Evolutionary conservation across 169 alveolate genomes (phyloP).

Genomic region (Miamiensis avidus): DNA sequence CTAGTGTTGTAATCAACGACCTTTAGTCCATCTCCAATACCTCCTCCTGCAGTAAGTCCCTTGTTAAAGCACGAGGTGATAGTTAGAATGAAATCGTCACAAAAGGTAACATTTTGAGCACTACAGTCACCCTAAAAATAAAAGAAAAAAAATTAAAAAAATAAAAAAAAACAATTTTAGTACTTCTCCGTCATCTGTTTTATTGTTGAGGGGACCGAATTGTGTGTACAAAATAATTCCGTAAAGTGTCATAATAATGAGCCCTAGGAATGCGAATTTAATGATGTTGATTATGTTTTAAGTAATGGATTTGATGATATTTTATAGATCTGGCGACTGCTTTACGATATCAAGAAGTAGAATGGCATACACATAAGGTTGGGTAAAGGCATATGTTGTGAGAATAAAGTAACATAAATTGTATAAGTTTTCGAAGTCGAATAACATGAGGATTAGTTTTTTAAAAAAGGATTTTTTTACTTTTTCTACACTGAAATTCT

Average conservation of each 20-base stretch:
- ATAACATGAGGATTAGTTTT: slow-evolving; percentile 10
- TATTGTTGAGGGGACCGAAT: background rate
- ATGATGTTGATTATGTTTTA: slow-evolving; percentile 24
- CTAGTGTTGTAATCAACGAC: background rate
- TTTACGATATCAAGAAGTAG: slow-evolving; percentile 38
- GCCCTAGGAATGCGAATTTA: slow-evolving; percentile 33
- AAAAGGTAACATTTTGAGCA: slow-evolving; percentile 4
- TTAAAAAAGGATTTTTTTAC: slow-evolving; percentile 7
- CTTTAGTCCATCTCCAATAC: slow-evolving; percentile 32
- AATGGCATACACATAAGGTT: slow-evolving; percentile 38
- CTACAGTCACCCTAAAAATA: background rate
- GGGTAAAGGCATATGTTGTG: slow-evolving; percentile 37
- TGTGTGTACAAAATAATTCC: slow-evolving; percentile 32
- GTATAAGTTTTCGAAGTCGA: slow-evolving; percentile 39
- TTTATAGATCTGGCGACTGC: slow-evolving; percentile 41
- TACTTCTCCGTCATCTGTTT: no score
- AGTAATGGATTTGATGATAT: slow-evolving; percentile 41
- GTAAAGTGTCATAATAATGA: slow-evolving; percentile 25
- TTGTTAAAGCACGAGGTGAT: slow-evolving; percentile 37
- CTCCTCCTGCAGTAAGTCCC: slow-evolving; percentile 49
- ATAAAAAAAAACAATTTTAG: no score
- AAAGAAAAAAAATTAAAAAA: no score
- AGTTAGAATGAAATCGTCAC: slow-evolving; percentile 32
- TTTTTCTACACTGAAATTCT: background rate
- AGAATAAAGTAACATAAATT: slow-evolving; percentile 23